These are phyloP conservation scores for Solanum chacoense DNA, from an alignment of 305 asterid genomes.

Conservation along the genomic window DNA sequence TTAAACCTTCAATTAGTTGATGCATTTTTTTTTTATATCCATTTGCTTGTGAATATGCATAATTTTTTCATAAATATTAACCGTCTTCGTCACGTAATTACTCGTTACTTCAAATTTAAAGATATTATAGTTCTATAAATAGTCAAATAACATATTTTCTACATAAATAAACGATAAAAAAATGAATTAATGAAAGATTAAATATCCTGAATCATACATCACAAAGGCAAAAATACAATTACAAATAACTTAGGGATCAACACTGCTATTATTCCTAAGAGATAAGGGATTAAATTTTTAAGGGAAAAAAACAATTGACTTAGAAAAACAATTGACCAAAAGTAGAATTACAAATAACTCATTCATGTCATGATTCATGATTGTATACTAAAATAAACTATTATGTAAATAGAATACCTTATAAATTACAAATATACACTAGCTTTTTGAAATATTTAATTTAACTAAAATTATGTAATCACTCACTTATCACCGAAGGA, in stretches of 20 bases:
- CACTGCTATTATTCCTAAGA: not conserved
- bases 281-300: not conserved
- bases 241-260: not conserved
- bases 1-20: not conserved
- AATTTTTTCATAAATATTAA: not conserved
- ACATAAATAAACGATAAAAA: not conserved
- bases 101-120: not conserved
- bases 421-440: not conserved
- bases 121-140: not conserved
- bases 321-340: not conserved
- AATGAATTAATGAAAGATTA: not conserved
- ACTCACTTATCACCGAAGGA: not conserved
- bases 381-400: no score
- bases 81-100: not conserved
- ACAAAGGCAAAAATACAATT: not conserved
- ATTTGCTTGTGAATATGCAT: not conserved
- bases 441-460: not conserved
- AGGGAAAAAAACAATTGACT: not conserved
- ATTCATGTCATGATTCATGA: no score
- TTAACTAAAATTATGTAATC: not conserved
- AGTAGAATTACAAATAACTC: not conserved
- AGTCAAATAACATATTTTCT: not conserved
- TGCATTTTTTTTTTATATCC: not conserved
- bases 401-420: not conserved
- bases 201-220: not conserved